Evolutionary conservation across 2,329 filamentous ascomycete species (phyloP).

Genomic region (Tolypocladium tundrense): DNA sequence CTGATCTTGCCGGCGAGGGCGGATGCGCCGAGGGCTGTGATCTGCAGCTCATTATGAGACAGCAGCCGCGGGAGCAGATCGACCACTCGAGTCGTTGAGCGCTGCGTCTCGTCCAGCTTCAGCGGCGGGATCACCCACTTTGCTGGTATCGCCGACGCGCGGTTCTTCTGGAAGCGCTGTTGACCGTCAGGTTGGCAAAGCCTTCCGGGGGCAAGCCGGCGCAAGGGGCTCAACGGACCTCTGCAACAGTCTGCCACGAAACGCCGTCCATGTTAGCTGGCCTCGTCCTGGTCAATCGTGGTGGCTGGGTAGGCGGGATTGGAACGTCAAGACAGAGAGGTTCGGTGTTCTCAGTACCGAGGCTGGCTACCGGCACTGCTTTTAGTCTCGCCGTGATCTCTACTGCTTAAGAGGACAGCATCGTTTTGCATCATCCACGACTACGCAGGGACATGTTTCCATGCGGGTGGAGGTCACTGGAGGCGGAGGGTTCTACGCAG

Average conservation of each 20-base stretch:
- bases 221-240: slow-evolving; percentile 1
- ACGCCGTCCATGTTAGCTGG: neutral
- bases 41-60: slow-evolving; percentile 10
- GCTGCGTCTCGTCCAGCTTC: slow-evolving; percentile 5
- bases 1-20: slow-evolving; percentile 8
- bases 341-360: no score
- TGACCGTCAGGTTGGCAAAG: neutral
- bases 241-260: slow-evolving; percentile 5
- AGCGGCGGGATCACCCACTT: slow-evolving; percentile 6
- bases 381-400: no score
- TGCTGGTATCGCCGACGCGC: slow-evolving; percentile 4
- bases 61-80: slow-evolving; percentile 6
- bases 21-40: slow-evolving; percentile 8
- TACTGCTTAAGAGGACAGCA: no score
- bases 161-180: slow-evolving; percentile 3
- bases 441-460: no score
- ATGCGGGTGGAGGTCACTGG: no score
- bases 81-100: slow-evolving; percentile 4
- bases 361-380: no score
- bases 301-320: neutral
- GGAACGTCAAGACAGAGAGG: no score
- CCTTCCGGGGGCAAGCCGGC: no score
- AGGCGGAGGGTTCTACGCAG: no score
- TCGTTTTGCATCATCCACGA: no score
- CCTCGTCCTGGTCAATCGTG: neutral